Conservation (phyloP, 148 eudicot genomes). For the Rhododendron griersonianum region DNA sequence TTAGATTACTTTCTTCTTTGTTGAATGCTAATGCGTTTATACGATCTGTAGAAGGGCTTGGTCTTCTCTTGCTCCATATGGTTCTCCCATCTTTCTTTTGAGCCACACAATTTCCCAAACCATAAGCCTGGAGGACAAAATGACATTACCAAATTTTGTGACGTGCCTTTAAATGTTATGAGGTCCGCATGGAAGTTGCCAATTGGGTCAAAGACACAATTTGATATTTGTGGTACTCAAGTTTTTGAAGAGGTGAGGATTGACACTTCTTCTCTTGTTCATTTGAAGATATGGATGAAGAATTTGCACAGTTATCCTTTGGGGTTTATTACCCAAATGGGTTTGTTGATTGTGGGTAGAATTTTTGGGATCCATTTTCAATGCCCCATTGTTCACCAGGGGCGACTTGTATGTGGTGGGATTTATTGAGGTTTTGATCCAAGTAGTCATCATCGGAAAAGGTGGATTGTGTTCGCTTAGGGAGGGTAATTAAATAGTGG, state of each 20-base stretch:
- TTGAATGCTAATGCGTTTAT: background rate
- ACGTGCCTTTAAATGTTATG: background rate
- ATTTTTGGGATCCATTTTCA: background rate
- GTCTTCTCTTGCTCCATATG: background rate
- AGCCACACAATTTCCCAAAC: background rate
- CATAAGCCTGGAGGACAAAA: background rate
- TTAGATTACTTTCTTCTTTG: constrained; percentile 19
- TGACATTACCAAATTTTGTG: background rate
- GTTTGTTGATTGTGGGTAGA: background rate
- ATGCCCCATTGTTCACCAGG: background rate
- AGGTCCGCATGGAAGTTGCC: background rate
- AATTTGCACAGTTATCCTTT: background rate
- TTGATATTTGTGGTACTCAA: background rate
- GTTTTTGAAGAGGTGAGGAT: background rate
- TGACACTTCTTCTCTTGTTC: background rate
- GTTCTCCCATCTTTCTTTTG: background rate
- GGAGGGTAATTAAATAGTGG: background rate
- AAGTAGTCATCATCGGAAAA: background rate
- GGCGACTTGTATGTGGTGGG: background rate
- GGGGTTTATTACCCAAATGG: background rate
- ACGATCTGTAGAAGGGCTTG: background rate
- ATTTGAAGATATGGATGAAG: background rate
- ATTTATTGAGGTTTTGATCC: background rate
- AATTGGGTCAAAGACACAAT: background rate
- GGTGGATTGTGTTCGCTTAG: background rate